Base-by-base conservation (phyloP, 345 rosid genomes). In the Syzygium jambos region DNA sequence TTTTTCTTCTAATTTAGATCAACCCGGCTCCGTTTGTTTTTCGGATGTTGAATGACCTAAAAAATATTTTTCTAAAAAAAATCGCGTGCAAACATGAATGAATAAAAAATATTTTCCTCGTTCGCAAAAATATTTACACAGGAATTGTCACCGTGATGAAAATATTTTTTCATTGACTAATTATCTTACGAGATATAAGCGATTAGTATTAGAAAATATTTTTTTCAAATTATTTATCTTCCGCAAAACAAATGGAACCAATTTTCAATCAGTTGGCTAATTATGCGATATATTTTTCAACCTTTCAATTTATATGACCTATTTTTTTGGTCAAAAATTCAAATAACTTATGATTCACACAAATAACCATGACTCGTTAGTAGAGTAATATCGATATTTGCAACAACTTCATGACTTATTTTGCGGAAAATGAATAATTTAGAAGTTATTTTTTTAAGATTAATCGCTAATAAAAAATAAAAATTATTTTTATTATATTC, bases 81-180 rank as follows among this genome's bases (percentile, higher is more conserved):
- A 59, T 59, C 11, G 11, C 15, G 5, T 27, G 3, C 11, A 25
- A 59, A 59, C 46, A 59, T 11, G 5, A 59, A 57, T 11, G 0
- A 25, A 57, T 0, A 1, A 57, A 57, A 25, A 25, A 25, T 4
- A 57, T 4, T 4, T 27, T 11, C 29, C 1, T 2, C 1, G 0
- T 11, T 25, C 0, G 2, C 11, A 6, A 25, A 25, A 59, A 59
- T 25, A 10, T 59, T 25, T 11, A 59, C 25, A 59, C 11, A 59
- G 25, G 25, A 59, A 59, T 25, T 25, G 3, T 59, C 25, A 0
- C 11, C 13, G 13, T 22, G 19, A 56, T 56, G 5, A 23, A 9
- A 56, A 56, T 11, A 27, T 59, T 25, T 25, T 59, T 25, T 25
- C 46, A 43, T 43, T 1, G 7, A 43, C 46, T 6, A 43, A 43